Conservation (phyloP, 306 rosid species). For the Castanospermum australe region DNA sequence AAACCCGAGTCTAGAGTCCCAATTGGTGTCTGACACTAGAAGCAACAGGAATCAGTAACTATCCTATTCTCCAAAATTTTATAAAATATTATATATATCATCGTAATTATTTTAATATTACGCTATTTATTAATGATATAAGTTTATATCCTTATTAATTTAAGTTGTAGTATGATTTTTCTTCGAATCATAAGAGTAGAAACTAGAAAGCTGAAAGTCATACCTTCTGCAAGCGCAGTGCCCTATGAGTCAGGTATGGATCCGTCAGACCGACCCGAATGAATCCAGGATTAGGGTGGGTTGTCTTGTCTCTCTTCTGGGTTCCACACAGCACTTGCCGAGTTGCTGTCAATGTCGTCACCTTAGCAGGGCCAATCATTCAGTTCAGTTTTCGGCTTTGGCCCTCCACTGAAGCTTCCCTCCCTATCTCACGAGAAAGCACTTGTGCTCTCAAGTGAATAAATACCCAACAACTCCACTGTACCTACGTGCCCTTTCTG, state of each 20-base stretch:
- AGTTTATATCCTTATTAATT: no score
- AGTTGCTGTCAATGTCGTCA: not conserved
- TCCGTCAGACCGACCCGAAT: not conserved
- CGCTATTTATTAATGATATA: no score
- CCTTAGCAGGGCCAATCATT: not conserved
- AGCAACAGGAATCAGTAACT: conserved; percentile 17
- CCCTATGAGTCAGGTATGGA: not conserved
- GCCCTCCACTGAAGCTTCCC: not conserved
- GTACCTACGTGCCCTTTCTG: not conserved
- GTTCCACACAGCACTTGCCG: not conserved
- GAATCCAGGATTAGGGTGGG: not conserved
- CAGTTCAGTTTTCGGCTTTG: not conserved
- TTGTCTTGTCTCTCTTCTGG: not conserved
- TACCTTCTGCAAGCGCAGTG: not conserved
- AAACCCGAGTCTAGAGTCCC: conserved; percentile 16
- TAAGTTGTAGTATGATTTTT: not conserved
- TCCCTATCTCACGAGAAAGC: not conserved
- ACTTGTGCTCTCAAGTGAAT: not conserved
- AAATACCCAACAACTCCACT: not conserved
- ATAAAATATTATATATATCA: no score
- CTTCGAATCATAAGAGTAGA: not conserved
- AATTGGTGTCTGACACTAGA: not conserved
- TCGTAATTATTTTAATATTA: no score
- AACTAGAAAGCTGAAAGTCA: not conserved
- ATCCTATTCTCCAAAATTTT: not conserved